A percentile compares a stretch with the other conserved stretches of the same genome.
Evolutionary conservation across 768 basidiomycete genomes (phyloP).

Genomic region (Kwoniella dendrophila): DNA sequence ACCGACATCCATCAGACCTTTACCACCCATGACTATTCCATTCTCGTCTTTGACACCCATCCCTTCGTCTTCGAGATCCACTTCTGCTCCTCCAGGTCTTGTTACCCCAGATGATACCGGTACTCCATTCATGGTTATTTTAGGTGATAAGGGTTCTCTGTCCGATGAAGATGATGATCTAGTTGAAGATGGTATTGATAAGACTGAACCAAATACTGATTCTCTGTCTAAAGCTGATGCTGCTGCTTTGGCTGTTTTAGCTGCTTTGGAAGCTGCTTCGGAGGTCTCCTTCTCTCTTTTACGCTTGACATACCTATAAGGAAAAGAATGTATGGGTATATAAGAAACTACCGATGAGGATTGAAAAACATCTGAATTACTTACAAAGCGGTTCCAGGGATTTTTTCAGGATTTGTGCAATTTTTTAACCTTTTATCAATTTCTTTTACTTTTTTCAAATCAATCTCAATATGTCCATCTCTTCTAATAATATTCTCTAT

Average conservation of each 20-base stretch:
- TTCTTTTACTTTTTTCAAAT: slow-evolving; percentile 80
- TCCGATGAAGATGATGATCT: neutral
- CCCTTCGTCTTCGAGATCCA: slow-evolving; percentile 26
- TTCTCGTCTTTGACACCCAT: slow-evolving; percentile 48
- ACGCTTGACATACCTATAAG: slow-evolving; percentile 54
- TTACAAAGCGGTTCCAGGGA: slow-evolving; percentile 70
- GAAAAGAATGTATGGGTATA: neutral
- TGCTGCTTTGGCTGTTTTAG: slow-evolving; percentile 36
- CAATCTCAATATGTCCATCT: slow-evolving; percentile 62
- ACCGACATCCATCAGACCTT: slow-evolving; percentile 46
- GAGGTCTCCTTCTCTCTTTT: slow-evolving; percentile 49
- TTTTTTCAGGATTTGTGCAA: slow-evolving; percentile 96
- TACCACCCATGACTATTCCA: slow-evolving; percentile 39
- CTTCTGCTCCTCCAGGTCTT: slow-evolving; percentile 17
- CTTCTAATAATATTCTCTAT: slow-evolving; percentile 64
- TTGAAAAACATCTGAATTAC: slow-evolving; percentile 24
- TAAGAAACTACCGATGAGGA: too few species aligned
- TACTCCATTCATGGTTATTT: slow-evolving; percentile 24
- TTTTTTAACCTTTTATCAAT: slow-evolving; percentile 81
- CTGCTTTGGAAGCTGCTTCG: slow-evolving; percentile 45
- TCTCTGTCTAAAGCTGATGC: slow-evolving; percentile 27
- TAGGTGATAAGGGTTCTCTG: slow-evolving; percentile 33
- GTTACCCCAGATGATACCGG: slow-evolving; percentile 2
- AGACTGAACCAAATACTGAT: slow-evolving; percentile 42
- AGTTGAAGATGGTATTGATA: slow-evolving; percentile 8